Conservation (phyloP, 2,329 filamentous ascomycete species). For the Xylariales sp. region DNA sequence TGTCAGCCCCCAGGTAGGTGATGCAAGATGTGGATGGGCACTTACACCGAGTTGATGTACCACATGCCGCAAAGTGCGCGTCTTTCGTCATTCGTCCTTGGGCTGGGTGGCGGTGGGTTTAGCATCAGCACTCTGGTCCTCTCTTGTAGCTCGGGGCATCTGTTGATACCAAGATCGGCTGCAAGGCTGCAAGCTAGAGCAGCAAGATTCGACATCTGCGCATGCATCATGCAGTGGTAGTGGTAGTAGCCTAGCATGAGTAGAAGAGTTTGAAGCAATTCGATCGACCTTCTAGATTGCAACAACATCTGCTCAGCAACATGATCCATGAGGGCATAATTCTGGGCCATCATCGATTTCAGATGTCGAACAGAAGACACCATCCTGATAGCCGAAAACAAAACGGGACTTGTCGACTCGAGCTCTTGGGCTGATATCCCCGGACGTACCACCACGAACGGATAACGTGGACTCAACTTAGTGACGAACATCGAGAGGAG, state of each 20-base stretch:
- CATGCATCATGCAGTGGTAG: constrained; percentile 49
- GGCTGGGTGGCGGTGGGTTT: constrained; percentile 30
- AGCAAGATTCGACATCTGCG: constrained; percentile 47
- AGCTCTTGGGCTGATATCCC: constrained; percentile 32
- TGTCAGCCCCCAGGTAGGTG: background rate
- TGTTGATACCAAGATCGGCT: constrained; percentile 42
- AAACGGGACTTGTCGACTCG: constrained; percentile 36
- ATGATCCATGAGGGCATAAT: constrained; percentile 41
- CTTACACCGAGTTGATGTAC: constrained; percentile 50
- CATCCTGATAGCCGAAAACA: constrained; percentile 46
- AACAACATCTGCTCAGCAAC: constrained; percentile 46
- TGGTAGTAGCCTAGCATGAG: constrained; percentile 49
- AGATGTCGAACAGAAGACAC: constrained; percentile 43
- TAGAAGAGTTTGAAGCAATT: constrained; percentile 44
- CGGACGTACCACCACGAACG: constrained; percentile 41
- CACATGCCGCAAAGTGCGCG: constrained; percentile 49
- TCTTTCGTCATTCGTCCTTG: constrained; percentile 46
- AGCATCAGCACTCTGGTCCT: constrained; percentile 38
- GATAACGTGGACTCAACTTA: constrained; percentile 38
- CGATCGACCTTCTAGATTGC: constrained; percentile 44
- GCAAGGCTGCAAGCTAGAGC: constrained; percentile 42
- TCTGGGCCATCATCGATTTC: constrained; percentile 44
- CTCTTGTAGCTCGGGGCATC: constrained; percentile 35
- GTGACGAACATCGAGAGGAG: constrained; percentile 40
- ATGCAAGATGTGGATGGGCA: constrained; percentile 4